These are phyloP conservation scores for Fusarium camptoceras DNA, from an alignment of 2,329 filamentous ascomycete genomes.

Conservation along the genomic window DNA sequence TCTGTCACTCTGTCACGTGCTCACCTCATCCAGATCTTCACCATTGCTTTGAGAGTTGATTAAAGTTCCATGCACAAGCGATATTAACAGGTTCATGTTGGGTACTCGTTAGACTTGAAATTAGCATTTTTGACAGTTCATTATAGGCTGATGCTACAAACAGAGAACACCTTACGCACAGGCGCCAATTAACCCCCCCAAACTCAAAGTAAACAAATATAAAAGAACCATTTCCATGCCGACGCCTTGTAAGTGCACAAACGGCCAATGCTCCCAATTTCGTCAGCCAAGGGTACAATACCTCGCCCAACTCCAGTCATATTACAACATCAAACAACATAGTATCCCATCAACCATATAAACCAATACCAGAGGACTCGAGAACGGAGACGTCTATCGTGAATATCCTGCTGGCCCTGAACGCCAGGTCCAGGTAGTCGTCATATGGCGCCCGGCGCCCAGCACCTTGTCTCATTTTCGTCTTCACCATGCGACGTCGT, in stretches of 20 bases:
- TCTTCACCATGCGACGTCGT: conserved; percentile 23
- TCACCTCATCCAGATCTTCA: background rate
- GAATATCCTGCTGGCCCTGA: conserved; percentile 38
- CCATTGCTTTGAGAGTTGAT: conserved; percentile 1
- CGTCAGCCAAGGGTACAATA: conserved; percentile 36
- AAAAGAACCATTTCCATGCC: conserved; percentile 40
- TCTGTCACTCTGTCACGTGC: conserved; percentile 38
- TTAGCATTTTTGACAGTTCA: conserved; percentile 39
- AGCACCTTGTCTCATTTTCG: conserved; percentile 42
- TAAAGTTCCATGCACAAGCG: background rate
- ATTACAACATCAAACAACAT: conserved; percentile 43
- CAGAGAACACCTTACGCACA: conserved; percentile 41
- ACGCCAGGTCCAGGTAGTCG: conserved; percentile 47
- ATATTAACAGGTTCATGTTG: background rate
- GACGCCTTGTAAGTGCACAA: conserved; percentile 48
- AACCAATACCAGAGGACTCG: conserved; percentile 33
- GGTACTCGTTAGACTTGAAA: conserved; percentile 4
- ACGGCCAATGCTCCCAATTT: conserved; percentile 44
- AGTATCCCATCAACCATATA: conserved; percentile 37
- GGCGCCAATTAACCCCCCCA: conserved; percentile 36
- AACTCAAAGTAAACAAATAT: conserved; percentile 28
- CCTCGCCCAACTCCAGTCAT: conserved; percentile 46
- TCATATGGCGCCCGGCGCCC: conserved; percentile 38
- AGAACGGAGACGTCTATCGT: conserved; percentile 44
- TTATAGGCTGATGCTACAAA: conserved; percentile 43